phyloP scores from a whole-genome alignment of 441 rosid species.

The Euphorbia schlechtendalii region DNA sequence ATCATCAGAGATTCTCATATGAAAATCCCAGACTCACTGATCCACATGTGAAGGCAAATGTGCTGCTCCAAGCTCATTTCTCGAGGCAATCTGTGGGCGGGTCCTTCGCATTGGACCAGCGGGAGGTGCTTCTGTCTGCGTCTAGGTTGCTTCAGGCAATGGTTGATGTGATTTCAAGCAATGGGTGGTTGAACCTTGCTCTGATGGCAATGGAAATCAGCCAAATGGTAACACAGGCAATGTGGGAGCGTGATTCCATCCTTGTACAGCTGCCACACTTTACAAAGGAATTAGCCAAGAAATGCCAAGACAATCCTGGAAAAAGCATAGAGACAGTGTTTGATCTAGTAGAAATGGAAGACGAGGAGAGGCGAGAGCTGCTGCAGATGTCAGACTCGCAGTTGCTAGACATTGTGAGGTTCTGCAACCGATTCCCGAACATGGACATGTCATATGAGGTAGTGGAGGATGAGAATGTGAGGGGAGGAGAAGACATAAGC shows the following conservation, averaged over 20 bases:
- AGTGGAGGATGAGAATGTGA: slow-evolving; percentile 41
- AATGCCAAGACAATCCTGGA: slow-evolving; percentile 83
- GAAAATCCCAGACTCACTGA: slow-evolving; percentile 71
- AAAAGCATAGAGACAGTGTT: slow-evolving; percentile 72
- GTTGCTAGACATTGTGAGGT: slow-evolving; percentile 72
- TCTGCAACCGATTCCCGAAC: slow-evolving; percentile 86
- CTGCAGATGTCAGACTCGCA: slow-evolving; percentile 60
- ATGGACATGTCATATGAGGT: slow-evolving; percentile 72
- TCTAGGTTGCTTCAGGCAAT: slow-evolving; percentile 78
- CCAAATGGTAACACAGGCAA: slow-evolving; percentile 97
- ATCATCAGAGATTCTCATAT: slow-evolving; percentile 92
- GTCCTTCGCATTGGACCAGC: slow-evolving; percentile 67
- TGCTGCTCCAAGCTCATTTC: slow-evolving; percentile 88
- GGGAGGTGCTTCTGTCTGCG: slow-evolving; percentile 70
- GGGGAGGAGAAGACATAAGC: slow-evolving; percentile 54
- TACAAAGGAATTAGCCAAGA: slow-evolving; percentile 73
- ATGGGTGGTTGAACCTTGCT: slow-evolving; percentile 89
- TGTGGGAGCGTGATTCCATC: slow-evolving; percentile 97
- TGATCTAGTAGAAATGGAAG: slow-evolving; percentile 93
- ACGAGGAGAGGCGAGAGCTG: slow-evolving; percentile 72
- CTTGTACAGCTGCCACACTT: slow-evolving; percentile 92
- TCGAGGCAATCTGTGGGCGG: slow-evolving; percentile 68
- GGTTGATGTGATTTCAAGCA: slow-evolving; percentile 91
- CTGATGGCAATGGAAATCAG: slow-evolving; percentile 93
- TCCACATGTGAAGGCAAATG: slow-evolving; percentile 90